Base-by-base conservation (phyloP, 108 stramenopile species). In the Cyclostephanos invisitatus region DNA sequence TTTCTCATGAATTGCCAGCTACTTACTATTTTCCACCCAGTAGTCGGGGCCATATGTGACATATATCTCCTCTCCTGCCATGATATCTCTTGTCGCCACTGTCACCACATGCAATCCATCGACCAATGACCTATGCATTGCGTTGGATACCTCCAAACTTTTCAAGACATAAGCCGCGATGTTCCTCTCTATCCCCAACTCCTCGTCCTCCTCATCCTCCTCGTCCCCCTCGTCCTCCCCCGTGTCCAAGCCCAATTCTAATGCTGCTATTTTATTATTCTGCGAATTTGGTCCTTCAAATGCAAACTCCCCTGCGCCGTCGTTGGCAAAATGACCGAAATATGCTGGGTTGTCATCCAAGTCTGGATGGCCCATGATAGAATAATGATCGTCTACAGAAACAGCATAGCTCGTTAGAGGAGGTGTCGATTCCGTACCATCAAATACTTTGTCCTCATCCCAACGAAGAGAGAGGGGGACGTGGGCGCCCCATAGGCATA, bases 31-130 rank as follows among this genome's bases (percentile, higher is more conserved):
- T 54, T 25, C 53, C 15, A 73, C 46, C 80, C 80, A 81, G 56
- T 75, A 81, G 25, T 76, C 80, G 2, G 80, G 74, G 14, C 80
- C 80, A 47, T 82, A 82, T 21, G 76, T 76, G 20, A 82, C 75
- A 6, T 77, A 67, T 32, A 82, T 67, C 35, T 82, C 81, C 37
- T 82, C 81, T 37, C 76, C 81, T 54, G 50, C 53, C 62, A 37
- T 20, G 40, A 82, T 82, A 59, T 74, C 68, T 25, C 72, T 56
- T 22, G 40, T 58, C 24, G 81, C 81, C 37, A 82, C 81, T 14
- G 71, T 77, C 22, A 55, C 64, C 62, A 78, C 60, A 62, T 78
- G 77, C 27, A 55, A 53, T 42, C 54, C 72, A 55, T 72, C 75
- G 35, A 5, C 61, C n/a, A 77, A n/a, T 21, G 63, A 40, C 32